Conservation (phyloP, 106 monocot genomes). For the Triglochin maritima region DNA sequence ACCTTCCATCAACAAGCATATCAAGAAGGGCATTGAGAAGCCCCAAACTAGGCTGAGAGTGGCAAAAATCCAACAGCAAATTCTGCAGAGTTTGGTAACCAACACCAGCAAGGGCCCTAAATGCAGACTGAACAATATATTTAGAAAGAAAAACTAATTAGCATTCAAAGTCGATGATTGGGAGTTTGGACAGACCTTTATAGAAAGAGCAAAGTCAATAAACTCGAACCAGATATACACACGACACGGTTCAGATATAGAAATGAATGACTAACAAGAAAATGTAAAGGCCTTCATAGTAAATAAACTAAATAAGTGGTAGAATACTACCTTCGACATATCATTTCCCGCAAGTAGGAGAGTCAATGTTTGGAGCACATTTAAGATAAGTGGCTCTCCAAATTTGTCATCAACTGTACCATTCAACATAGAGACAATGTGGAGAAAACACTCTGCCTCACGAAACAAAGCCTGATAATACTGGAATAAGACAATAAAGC, state of each 20-base stretch:
- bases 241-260: too few species aligned
- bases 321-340: conserved; percentile 48
- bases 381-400: conserved; percentile 69
- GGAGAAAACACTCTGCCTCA: conserved; percentile 89
- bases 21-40: conserved; percentile 84
- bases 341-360: conserved; percentile 66
- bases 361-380: conserved; percentile 85
- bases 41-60: conserved; percentile 52
- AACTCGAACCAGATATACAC: neutral
- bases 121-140: conserved; percentile 40
- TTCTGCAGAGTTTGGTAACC: conserved; percentile 97
- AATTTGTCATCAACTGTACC: conserved; percentile 61
- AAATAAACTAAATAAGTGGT: too few species aligned
- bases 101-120: conserved; percentile 75
- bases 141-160: neutral
- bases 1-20: conserved; percentile 98
- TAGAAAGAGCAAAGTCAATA: too few species aligned
- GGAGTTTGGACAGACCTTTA: neutral
- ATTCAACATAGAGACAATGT: conserved; percentile 89
- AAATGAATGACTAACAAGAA: too few species aligned
- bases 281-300: too few species aligned
- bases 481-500: conserved; percentile 24
- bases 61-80: conserved; percentile 82
- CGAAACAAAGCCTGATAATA: conserved; percentile 84
- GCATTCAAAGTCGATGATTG: neutral